A percentile compares a stretch with the other conserved stretches of the same genome.
Evolutionary conservation across 2,329 filamentous ascomycete species (phyloP).

Genomic region (Cryphonectria radicalis): DNA sequence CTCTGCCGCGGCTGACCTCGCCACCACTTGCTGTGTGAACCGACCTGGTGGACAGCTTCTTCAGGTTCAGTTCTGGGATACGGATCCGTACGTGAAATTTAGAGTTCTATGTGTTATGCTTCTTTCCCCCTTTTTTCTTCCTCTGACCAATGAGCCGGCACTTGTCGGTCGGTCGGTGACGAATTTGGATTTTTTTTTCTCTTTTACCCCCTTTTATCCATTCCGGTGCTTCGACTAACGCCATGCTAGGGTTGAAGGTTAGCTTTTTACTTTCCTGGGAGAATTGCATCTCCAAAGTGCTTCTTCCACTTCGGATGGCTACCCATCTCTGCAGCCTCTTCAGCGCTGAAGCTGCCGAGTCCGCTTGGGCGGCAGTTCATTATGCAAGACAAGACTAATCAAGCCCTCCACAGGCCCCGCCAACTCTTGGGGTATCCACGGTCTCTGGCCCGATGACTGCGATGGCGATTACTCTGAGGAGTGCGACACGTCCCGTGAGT

Average conservation of each 20-base stretch:
- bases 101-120: not conserved
- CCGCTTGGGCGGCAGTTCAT: not conserved
- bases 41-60: conserved; percentile 26
- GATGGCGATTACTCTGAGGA: conserved; percentile 19
- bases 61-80: conserved; percentile 29
- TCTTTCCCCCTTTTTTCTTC: not conserved
- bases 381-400: not conserved
- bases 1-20: conserved; percentile 17
- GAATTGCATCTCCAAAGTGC: not conserved
- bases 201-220: not conserved
- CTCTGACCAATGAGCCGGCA: not conserved
- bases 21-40: conserved; percentile 27
- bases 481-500: conserved; percentile 23
- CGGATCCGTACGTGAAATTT: conserved; percentile 19
- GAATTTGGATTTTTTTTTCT: not conserved
- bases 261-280: not conserved
- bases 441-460: conserved; percentile 29
- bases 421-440: conserved; percentile 29
- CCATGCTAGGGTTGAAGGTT: conserved; percentile 17
- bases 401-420: conserved; percentile 12
- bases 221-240: not conserved
- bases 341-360: not conserved
- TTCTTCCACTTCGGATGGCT: not conserved
- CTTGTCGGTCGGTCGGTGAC: not conserved
- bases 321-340: too few species aligned